Base-by-base conservation (phyloP, 2,329 filamentous ascomycete species). In the Colletotrichum sojae region DNA sequence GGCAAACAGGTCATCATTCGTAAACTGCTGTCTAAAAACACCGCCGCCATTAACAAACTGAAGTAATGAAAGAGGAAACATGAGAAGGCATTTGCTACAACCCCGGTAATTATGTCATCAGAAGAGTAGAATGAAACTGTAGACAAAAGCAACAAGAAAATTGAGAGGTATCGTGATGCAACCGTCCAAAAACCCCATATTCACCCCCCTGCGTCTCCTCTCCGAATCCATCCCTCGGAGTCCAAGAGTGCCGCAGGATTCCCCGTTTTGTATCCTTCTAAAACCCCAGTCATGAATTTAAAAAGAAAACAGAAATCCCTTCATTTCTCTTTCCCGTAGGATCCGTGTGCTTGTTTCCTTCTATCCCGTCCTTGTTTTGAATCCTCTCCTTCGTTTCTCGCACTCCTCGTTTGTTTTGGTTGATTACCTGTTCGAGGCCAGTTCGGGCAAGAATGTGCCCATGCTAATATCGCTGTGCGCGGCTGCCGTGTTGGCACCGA, bases 381-480 rank as follows among this genome's bases (percentile, higher is more conserved):
- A 22, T 25, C 22, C 27, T 25, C 27, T 31, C 39, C 36, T 43
- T 51, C 36, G 6, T 18, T 22, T 48, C 62, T 48, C 54, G 10
- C 31, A 10, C 46, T 58, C 31, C 45, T 52, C 31, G 39, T 20
- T 45, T 46, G 10, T n/a, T 9, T 18, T 52, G 20, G 46, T 22
- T 60, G 2, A 48, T 73, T 22, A 70, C 54, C 60, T 52, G 62
- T 72, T 73, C 79, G 67, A 79, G 27, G 71, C 73, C 57, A 73
- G 73, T 46, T 72, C 65, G 59, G 71, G 70, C 49, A 55, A 56
- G 54, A 62, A 57, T n/a, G 59, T 48, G 60, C 72, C 71, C 79
- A 81, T 81, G 72, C 78, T 81, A 45, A 80, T 73, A 65, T 78
- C 78, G 69, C 76, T 83, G 74, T 56, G 76, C 65, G 75, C 76